These are phyloP conservation scores for Dendrobium catenatum DNA, from an alignment of 106 monocot species.

Conservation along the genomic window DNA sequence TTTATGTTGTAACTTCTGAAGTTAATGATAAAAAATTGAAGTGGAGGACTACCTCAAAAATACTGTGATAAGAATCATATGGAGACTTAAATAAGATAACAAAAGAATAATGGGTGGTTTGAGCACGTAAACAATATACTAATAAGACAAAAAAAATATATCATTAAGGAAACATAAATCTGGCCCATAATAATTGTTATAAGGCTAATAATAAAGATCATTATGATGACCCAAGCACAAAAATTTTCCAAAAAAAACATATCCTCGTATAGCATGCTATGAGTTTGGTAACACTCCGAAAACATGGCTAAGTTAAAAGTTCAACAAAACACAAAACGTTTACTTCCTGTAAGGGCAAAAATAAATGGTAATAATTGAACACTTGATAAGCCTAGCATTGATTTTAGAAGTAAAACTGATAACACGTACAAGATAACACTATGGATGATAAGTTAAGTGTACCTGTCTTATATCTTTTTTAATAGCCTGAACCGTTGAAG, in stretches of 20 bases:
- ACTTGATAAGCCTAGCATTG: neutral
- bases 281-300: neutral
- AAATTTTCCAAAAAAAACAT: neutral
- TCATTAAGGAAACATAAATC: neutral
- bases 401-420: neutral
- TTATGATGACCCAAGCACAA: neutral
- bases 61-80: neutral
- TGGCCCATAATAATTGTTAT: neutral
- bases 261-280: neutral
- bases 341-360: neutral
- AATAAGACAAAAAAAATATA: neutral
- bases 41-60: neutral
- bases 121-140: neutral
- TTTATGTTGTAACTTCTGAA: neutral
- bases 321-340: too few species aligned
- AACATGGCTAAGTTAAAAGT: neutral
- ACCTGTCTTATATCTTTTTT: conserved; percentile 71
- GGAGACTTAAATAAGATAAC: neutral
- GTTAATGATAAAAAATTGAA: neutral
- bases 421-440: neutral
- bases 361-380: neutral
- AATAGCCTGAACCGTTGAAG: conserved; percentile 44
- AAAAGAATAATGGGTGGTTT: neutral
- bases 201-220: neutral
- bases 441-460: neutral